Base-by-base conservation (phyloP, 441 rosid species). In the Euphorbia schlechtendalii region DNA sequence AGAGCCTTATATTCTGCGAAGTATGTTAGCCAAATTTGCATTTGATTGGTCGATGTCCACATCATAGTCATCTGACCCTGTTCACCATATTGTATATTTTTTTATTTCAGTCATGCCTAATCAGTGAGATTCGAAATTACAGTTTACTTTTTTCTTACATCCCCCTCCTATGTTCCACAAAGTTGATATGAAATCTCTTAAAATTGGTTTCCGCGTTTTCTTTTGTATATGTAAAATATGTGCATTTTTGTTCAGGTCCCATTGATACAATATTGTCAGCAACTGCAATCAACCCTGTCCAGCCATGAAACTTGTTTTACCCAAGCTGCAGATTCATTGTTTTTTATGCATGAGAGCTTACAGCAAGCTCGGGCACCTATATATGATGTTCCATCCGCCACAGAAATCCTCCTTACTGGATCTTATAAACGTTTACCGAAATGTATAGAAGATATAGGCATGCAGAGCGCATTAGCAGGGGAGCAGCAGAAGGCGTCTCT, bases 311-410 rank as follows among this genome's bases (percentile, higher is more conserved):
- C 89, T 32, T 88, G 96, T 76, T 92, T 95, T 71, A 88, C 93
- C 73, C 97, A 92, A 82, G 87, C 96, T 46, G 93, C 99, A 56
- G 99, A 95, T 79, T 88, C 93, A 0, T 83, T 95, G 68, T 95
- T 89, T 81, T 95, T 92, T 77, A 86, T 95, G 99, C 98, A 89
- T 56, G 99, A 95, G 78, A 96, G 95, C 65, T 74, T 95, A 59
- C 99, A 89, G 68, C 98, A 95, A 82, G 98, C 99, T 66, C 98
- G 96, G 21, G 98, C 97, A 62, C 99, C 99, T 41, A 83, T 90
- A 34, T 95, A 95, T 75, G 98, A 95, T 48, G 96, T 92, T 78
- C 97, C 99, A 51, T 92, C 99, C 71, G 96, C 99, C 69, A 76
- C 83, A 69, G 98, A 95, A 79, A 71, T 95, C 38, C 81, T 92